A percentile compares a stretch with the other conserved stretches of the same genome.
Evolutionary conservation across 225 moss, liverwort and hornwort species (phyloP).

Genomic region (Polytrichum formosum): DNA sequence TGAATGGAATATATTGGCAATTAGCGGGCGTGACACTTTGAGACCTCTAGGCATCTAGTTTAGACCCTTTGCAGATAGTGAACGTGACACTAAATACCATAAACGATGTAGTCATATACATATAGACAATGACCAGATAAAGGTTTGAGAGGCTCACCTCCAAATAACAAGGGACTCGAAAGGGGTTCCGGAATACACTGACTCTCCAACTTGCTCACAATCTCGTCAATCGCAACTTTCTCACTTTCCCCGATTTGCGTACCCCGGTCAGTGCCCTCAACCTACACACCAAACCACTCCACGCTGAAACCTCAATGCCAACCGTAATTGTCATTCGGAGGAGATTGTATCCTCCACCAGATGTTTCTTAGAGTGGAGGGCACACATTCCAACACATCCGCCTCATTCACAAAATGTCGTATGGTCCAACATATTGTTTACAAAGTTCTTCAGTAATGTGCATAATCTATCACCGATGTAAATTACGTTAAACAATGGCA

Average conservation of each 20-base stretch:
- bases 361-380: not conserved
- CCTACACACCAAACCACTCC: slow-evolving; percentile 33
- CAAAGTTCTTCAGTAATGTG: no score
- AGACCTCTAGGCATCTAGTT: no score
- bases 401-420: not conserved
- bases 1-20: no score
- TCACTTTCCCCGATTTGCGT: slow-evolving; percentile 56
- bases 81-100: no score
- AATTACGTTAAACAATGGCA: not conserved
- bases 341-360: not conserved
- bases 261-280: slow-evolving; percentile 79
- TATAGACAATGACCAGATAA: not conserved
- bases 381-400: not conserved
- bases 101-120: no score
- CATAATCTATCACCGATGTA: not conserved
- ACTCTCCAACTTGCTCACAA: slow-evolving; percentile 69
- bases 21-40: no score
- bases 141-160: slow-evolving; percentile 44
- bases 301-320: not conserved
- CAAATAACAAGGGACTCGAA: slow-evolving; percentile 77
- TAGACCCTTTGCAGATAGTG: no score
- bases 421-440: not conserved
- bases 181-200: slow-evolving; percentile 85
- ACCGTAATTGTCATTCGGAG: not conserved
- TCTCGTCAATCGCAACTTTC: slow-evolving; percentile 43